Percentiles rank a stretch among this genome's conserved stretches.
Evolutionary conservation across 139 green algal genomes (phyloP).

Genomic region (Axilococcus clingmanii): DNA sequence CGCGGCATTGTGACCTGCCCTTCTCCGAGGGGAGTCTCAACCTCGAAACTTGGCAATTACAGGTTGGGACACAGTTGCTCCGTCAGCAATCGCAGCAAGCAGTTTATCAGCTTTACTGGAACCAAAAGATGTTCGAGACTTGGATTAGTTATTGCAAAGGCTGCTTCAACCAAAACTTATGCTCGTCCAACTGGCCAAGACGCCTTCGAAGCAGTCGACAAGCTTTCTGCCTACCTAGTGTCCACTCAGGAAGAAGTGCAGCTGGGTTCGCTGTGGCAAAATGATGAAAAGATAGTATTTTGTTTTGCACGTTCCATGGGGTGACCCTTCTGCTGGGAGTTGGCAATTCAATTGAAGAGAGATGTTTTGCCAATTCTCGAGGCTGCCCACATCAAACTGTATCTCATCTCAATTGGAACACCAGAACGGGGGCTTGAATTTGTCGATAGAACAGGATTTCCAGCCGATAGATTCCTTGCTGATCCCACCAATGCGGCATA

Average conservation of each 20-base stretch:
- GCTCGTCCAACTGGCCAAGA: too few species aligned
- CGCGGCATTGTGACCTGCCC: too few species aligned
- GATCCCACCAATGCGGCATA: slow-evolving; percentile 70
- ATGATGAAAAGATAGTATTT: slow-evolving; percentile 44
- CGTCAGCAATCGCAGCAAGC: too few species aligned
- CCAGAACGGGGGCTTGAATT: slow-evolving; percentile 57
- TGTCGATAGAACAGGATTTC: slow-evolving; percentile 56
- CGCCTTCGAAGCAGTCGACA: too few species aligned
- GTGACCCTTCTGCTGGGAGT: slow-evolving; percentile 76
- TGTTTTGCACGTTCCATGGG: slow-evolving; percentile 59
- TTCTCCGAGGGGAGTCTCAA: too few species aligned
- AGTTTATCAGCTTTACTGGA: too few species aligned
- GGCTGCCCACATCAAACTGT: slow-evolving; percentile 44
- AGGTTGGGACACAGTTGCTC: too few species aligned
- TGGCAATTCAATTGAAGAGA: slow-evolving; percentile 55
- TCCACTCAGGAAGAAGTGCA: slow-evolving; percentile 30
- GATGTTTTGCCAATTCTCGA: slow-evolving; percentile 70
- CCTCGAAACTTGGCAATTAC: too few species aligned
- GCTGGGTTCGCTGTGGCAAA: slow-evolving; percentile 42
- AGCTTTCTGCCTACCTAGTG: too few species aligned
- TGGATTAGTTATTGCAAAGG: too few species aligned
- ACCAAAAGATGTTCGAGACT: too few species aligned
- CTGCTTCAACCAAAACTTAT: too few species aligned
- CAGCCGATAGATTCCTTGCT: slow-evolving; percentile 55
- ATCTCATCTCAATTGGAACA: slow-evolving; percentile 69